Base-by-base conservation (phyloP, 306 rosid genomes). In the Erythrophleum fordii region DNA sequence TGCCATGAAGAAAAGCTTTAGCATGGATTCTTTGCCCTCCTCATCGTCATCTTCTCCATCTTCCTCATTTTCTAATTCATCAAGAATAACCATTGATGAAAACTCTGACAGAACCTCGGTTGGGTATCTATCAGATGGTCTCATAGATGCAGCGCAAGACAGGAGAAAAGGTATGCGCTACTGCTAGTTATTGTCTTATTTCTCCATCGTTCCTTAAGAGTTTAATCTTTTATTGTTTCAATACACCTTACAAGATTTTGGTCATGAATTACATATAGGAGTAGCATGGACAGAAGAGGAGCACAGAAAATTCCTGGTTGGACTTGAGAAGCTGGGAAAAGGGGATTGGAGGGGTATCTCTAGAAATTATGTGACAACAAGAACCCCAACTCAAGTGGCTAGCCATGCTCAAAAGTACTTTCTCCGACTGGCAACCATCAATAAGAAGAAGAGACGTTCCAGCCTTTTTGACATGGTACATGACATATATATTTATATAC, bases 321-420 rank as follows among this genome's bases (percentile, higher is more conserved):
- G 99, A 82, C 91, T 95, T 17, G 90, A 91, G 81, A 95, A 89
- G 82, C 82, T 95, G 6, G 99, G 98, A 44, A 91, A 90, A 80
- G 99, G 99, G 10, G 95, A 95, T 13, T 95, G 99, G 99, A 91
- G 98, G 48, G 98, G 98, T 17, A 95, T 95, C 69, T 90, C 99
- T 2, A 88, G 83, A 80, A 85, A 85, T 67, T 95, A 84, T 17
- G 99, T 95, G 18, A 90, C 91, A 0, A 83, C 97, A 41, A 95
- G 94, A 90, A 91, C 99, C 2, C 99, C 99, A 28, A 91, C 98
- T 5, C 99, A 95, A 88, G 99, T 95, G 0, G 99, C 99, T 0
- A 95, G 99, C 58, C 99, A 95, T 84, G 99, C 99, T 85, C 99
- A 95, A 29, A 95, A 95, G 67, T 91, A 90, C 68, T 93, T 93